Evolutionary conservation across 2,329 filamentous ascomycete genomes (phyloP).

Genomic region (Phyllosticta capitalensis): DNA sequence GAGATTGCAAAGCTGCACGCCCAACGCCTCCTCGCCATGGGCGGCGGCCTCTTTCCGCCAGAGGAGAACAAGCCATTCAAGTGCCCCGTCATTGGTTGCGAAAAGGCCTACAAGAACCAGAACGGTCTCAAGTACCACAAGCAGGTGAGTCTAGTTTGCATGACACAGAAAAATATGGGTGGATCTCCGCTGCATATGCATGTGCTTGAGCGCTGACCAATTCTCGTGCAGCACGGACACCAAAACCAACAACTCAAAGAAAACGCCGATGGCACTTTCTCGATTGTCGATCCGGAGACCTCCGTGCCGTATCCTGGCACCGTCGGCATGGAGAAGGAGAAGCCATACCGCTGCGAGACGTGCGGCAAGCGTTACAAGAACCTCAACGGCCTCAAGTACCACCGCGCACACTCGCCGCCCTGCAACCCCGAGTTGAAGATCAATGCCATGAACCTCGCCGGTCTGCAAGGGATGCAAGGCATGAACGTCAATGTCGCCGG

Average conservation of each 20-base stretch:
- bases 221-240: constrained; percentile 61
- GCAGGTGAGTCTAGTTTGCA: constrained; percentile 39
- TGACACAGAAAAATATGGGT: constrained; percentile 9
- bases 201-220: constrained; percentile 16
- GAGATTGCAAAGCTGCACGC: constrained; percentile 61
- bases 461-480: constrained; percentile 31
- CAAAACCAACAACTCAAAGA: constrained; percentile 95
- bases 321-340: constrained; percentile 99
- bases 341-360: constrained; percentile 93
- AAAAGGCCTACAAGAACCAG: constrained; percentile 99
- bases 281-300: constrained; percentile 94
- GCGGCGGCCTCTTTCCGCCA: constrained; percentile 35
- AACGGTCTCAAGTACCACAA: constrained; percentile 92
- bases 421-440: constrained; percentile 76
- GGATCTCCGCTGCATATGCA: constrained; percentile 4
- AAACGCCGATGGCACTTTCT: constrained; percentile 94
- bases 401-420: constrained; percentile 62
- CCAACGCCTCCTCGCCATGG: constrained; percentile 45
- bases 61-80: constrained; percentile 97
- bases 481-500: constrained; percentile 42
- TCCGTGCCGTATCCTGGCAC: constrained; percentile 91
- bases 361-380: constrained; percentile 99
- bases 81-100: constrained; percentile 94
- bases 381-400: constrained; percentile 93
- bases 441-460: constrained; percentile 27